Evolutionary conservation across 2,329 filamentous ascomycete genomes (phyloP).

Genomic region (Calonectria pauciramosa): DNA sequence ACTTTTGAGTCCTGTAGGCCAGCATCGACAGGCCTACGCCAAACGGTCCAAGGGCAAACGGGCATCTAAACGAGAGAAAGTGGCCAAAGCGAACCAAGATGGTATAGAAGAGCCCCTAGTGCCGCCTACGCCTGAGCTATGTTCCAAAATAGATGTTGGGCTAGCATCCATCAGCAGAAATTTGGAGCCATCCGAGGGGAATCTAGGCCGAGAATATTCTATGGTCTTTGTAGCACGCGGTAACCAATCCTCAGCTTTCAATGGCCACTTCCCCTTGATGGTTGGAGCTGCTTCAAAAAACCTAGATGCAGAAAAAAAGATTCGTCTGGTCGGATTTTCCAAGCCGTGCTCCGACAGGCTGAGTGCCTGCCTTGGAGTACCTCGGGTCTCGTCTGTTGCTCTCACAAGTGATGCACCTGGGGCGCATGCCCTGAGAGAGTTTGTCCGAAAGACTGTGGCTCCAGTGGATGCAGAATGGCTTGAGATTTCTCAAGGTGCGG

Average conservation of each 20-base stretch:
- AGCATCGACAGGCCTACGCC: conserved; percentile 68
- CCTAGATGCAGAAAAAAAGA: conserved; percentile 54
- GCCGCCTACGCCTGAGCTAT: conserved; percentile 63
- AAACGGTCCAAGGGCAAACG: conserved; percentile 73
- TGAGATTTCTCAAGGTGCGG: conserved; percentile 33
- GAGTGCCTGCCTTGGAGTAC: conserved; percentile 69
- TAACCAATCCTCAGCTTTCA: conserved; percentile 69
- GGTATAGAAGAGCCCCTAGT: conserved; percentile 47
- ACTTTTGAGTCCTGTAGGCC: conserved; percentile 73
- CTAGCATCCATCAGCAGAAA: conserved; percentile 73
- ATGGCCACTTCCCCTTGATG: conserved; percentile 72
- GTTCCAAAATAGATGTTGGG: conserved; percentile 73
- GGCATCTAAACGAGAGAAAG: conserved; percentile 64
- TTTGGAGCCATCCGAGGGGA: conserved; percentile 50
- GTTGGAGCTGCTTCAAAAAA: conserved; percentile 63
- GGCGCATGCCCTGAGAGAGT: conserved; percentile 68
- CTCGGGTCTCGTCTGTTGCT: conserved; percentile 75
- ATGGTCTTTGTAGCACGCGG: conserved; percentile 72
- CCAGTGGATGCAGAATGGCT: conserved; percentile 69
- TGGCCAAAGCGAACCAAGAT: conserved; percentile 44
- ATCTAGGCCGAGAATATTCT: conserved; percentile 53
- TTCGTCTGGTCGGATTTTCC: conserved; percentile 74
- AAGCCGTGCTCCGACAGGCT: conserved; percentile 71
- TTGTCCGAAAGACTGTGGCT: conserved; percentile 66
- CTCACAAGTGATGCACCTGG: conserved; percentile 69